Conservation (phyloP, 768 basidiomycete genomes). For the Phylloporus sp. region DNA sequence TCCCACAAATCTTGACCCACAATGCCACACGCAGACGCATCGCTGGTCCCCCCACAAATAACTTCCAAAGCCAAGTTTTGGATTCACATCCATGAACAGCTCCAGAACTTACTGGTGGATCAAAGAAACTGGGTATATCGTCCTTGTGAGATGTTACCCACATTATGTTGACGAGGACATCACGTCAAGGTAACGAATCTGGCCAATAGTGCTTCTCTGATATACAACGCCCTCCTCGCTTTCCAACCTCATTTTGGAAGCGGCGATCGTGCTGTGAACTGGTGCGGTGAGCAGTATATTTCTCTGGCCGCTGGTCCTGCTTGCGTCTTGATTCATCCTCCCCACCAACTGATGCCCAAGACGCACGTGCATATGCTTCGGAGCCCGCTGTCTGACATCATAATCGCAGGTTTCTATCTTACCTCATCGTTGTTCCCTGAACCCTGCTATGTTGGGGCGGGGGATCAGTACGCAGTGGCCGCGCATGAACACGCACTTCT, state of each 20-base stretch:
- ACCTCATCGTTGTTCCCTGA: slow-evolving; percentile 57
- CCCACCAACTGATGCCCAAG: neutral
- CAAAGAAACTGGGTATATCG: slow-evolving; percentile 71
- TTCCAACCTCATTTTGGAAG: slow-evolving; percentile 63
- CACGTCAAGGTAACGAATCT: slow-evolving; percentile 72
- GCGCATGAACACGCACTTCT: slow-evolving; percentile 37
- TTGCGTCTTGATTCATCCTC: neutral
- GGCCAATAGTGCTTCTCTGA: slow-evolving; percentile 75
- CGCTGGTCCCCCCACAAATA: slow-evolving; percentile 65
- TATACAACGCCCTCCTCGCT: slow-evolving; percentile 73
- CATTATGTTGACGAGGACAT: neutral
- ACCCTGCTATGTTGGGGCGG: slow-evolving; percentile 28
- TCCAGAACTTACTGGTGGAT: slow-evolving; percentile 57
- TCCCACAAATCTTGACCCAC: slow-evolving; percentile 21
- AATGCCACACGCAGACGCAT: slow-evolving; percentile 86
- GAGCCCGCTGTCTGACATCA: slow-evolving; percentile 17
- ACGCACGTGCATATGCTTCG: neutral
- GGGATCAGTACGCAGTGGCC: slow-evolving; percentile 10
- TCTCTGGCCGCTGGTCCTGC: neutral
- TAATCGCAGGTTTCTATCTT: slow-evolving; percentile 78
- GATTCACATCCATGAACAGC: slow-evolving; percentile 64
- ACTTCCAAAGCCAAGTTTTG: slow-evolving; percentile 77
- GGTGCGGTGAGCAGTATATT: slow-evolving; percentile 70
- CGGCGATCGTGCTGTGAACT: slow-evolving; percentile 72
- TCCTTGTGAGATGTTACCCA: neutral